Base-by-base conservation (phyloP, 2,329 filamentous ascomycete genomes). In the Dactylellina parvicollis region DNA sequence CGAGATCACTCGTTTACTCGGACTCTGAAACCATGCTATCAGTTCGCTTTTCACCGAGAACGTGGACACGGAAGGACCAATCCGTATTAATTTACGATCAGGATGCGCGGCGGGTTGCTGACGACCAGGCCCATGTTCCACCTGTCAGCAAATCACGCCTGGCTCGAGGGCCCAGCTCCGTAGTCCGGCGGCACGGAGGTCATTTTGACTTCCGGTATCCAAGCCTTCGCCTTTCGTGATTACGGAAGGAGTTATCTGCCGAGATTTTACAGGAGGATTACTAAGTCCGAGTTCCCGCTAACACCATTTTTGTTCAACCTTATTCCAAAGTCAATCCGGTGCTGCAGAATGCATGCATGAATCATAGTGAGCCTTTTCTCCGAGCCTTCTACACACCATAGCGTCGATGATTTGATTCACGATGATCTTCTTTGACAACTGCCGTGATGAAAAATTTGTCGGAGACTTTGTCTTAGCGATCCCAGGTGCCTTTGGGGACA, bases 231-330 rank as follows among this genome's bases (percentile, higher is more conserved):
- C 28, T 40, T 44, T 40, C 30, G 57, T 44, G 36, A 28, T 57
- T 30, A 52, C 54, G 62, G 52, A 38, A 52, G 49, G n/a, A 26
- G 38, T 4, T 40, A 69, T 60, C 55, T 69, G 34, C 64, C 64
- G 64, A 55, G 49, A 34, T 46, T 28, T 55, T 50, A 38, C 28
- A 10, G 26, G 22, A 20, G 24, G 52, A 65, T 71, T 52, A 60
- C 52, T 65, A 72, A 65, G 59, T 72, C 67, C n/a, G n/a, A n/a
- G n/a, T n/a, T n/a, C n/a, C n/a, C 67, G 67, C 59, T 65, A 72
- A 72, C 42, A 54, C 67, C 67, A 26, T 28, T 10, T 22, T 16
- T 16, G 49, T 34, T 10, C 44, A 59, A 59, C 50, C 52, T 72
- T 60, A 72, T 38, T 40, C 44, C 38, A 46, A 64, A 55, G 49